Evolutionary conservation across 2,329 filamentous ascomycete species (phyloP), one percentile per base, ranked within the genome.

Genomic region (Trichoderma arundinaceum): DNA sequence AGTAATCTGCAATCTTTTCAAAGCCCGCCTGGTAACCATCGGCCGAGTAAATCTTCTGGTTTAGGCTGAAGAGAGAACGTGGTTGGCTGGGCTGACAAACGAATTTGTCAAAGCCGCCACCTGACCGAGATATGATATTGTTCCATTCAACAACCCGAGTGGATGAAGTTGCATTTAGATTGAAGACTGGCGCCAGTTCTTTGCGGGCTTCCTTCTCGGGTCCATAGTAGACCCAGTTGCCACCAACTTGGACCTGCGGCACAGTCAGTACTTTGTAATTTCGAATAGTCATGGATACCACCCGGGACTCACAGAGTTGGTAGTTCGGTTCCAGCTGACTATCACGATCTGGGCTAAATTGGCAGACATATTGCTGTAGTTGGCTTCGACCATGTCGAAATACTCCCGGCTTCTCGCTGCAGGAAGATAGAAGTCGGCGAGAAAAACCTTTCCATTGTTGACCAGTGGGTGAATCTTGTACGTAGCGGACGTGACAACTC

Each of bases 401-500:
- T 62, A 62, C 17, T 62, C 48, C 3, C 19, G 48, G 7, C 59
- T 53, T 22, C 22, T 53, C 22, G 2, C 22, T 5, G 4, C 13
- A 2, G 59, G 48, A 4, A 62, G 12, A 7, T 52, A 53, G 39
- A 62, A 62, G 19, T 62, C 59, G 22, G 39, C 48, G n/a, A 62
- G 22, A 22, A 62, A 62, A 5, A 62, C 59, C 1, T 53, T n/a
- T n/a, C 48, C 48, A 2, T 28, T 52, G 22, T 62, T 53, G 12
- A 52, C 38, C 48, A 62, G 9, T 8, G 59, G 48, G 32, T 62
- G 48, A 19, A 62, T 4, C 13, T 62, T 43, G 59, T 53, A 62
- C 28, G 59, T 62, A 17, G 59, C 59, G n/a, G 59, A 62, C 1
- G 59, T 62, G 12, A 62, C 9, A 38, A 62, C 59, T 4, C 59